Percentiles rank a stretch among this genome's conserved stretches.
Conservation (phyloP, 2,329 filamentous ascomycete genomes). For the Penicillium frequentans region DNA sequence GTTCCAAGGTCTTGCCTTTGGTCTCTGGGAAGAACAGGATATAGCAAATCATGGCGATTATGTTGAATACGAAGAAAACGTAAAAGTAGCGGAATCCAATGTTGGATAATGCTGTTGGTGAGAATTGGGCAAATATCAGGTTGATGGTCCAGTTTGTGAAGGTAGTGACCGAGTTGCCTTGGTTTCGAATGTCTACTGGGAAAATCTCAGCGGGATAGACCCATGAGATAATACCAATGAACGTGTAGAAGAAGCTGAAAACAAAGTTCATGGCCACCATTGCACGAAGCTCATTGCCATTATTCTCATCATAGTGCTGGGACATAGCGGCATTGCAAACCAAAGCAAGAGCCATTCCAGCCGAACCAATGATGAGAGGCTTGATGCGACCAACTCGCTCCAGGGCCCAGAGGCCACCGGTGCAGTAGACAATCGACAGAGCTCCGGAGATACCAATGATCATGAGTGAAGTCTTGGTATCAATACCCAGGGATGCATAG, state of each 20-base stretch:
- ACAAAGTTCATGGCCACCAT: conserved; percentile 50
- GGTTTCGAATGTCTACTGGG: conserved; percentile 28
- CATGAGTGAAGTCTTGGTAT: conserved; percentile 46
- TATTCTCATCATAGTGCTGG: conserved; percentile 34
- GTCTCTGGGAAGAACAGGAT: conserved; percentile 25
- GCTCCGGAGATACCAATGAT: conserved; percentile 53
- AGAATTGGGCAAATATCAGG: conserved; percentile 33
- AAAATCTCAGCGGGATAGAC: conserved; percentile 24
- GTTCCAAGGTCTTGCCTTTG: conserved; percentile 25
- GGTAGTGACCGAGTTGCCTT: conserved; percentile 26
- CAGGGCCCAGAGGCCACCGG: conserved; percentile 45
- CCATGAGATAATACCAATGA: conserved; percentile 47
- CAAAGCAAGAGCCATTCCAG: conserved; percentile 42
- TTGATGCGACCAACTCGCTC: conserved; percentile 50
- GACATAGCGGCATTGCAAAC: conserved; percentile 42
- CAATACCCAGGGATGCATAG: conserved; percentile 46
- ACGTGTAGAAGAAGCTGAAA: conserved; percentile 46
- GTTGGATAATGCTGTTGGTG: conserved; percentile 35
- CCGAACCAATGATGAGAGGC: conserved; percentile 43
- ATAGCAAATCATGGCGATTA: conserved; percentile 10
- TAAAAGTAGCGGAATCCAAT: conserved; percentile 43
- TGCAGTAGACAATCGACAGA: conserved; percentile 49
- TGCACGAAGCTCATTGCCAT: conserved; percentile 39
- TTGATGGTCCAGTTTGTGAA: conserved; percentile 30
- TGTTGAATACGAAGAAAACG: conserved; percentile 37